Base-by-base conservation (phyloP, 2,329 filamentous ascomycete genomes). In the Hypomyces rosellus region DNA sequence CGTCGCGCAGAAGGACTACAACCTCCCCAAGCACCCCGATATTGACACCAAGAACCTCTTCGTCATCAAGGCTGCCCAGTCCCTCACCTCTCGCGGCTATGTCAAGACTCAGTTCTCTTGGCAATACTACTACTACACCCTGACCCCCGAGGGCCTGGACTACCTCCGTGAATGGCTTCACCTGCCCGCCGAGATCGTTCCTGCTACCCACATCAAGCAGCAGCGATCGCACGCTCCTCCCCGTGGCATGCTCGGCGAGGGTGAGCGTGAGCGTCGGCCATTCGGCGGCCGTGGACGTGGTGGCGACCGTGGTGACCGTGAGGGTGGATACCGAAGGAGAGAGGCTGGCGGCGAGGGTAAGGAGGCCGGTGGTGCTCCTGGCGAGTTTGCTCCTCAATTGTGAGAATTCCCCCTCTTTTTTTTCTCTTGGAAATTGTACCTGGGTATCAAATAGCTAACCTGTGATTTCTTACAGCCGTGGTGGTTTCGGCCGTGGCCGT, bases 51-150 rank as follows among this genome's bases (percentile, higher is more conserved):
- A 96, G 87, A 99, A 99, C 85, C 89, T 99, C 69, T 97, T 77
- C 75, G 92, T 97, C 75, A 89, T 99, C 85, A 99, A 99, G 86
- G 93, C 93, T 69, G 86, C 85, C 79, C 93, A 99, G 82, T 99
- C 93, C 61, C 85, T 99, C 71, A 95, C 85, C 80, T 96, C 91
- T 65, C 92, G 93, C 74, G 92, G 92, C 73, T 97, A 89, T 77
- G 85, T 99, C 79, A 99, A 99, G 89, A 99, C 93, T 67, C 93
- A 95, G 78, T 99, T 99, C 88, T 96, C 90, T 63, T 96, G 90
- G 90, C 90, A 96, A 80, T 96, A 91, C 84, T 96, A 97, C 87
- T 99, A 99, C 88, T 99, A 99, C 86, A 96, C 93, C 77, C 86
- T 99, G 77, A 96, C 92, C 74, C 89, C 91, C 71, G 91, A 97